These are phyloP conservation scores for Curvularia verruculosa DNA, from an alignment of 2,329 filamentous ascomycete genomes.

Conservation along the genomic window DNA sequence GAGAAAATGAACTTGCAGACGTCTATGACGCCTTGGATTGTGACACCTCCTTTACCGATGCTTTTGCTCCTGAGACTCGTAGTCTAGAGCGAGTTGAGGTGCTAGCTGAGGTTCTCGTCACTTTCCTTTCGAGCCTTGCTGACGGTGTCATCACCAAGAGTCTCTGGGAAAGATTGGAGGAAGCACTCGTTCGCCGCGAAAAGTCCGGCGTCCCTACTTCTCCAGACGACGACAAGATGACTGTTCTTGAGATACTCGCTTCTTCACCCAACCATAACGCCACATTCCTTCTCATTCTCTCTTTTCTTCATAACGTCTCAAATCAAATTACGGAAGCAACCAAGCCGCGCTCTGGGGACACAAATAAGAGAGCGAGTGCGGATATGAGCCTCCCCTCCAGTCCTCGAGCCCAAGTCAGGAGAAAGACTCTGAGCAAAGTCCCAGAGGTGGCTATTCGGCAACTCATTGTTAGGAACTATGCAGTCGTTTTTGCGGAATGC, in stretches of 20 bases:
- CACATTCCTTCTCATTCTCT: constrained; percentile 83
- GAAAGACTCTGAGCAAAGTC: constrained; percentile 51
- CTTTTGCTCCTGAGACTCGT: constrained; percentile 64
- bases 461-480: constrained; percentile 66
- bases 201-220: constrained; percentile 52
- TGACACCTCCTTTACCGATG: constrained; percentile 65
- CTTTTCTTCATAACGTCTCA: constrained; percentile 70
- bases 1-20: constrained; percentile 53
- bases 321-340: constrained; percentile 56
- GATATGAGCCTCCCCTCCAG: constrained; percentile 33
- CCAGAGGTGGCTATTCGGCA: constrained; percentile 62
- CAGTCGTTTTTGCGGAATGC: constrained; percentile 67
- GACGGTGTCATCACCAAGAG: constrained; percentile 77
- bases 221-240: constrained; percentile 63
- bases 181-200: constrained; percentile 38
- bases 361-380: constrained; percentile 33
- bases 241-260: constrained; percentile 74
- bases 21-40: constrained; percentile 73
- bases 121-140: constrained; percentile 75
- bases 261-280: constrained; percentile 79
- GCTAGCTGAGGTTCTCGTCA: constrained; percentile 71
- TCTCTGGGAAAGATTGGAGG: constrained; percentile 64
- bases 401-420: constrained; percentile 47
- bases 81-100: constrained; percentile 75
- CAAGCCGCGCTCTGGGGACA: constrained; percentile 27